Evolutionary conservation across 2,329 filamentous ascomycete species (phyloP).

Genomic region (Colletotrichum noveboracense): DNA sequence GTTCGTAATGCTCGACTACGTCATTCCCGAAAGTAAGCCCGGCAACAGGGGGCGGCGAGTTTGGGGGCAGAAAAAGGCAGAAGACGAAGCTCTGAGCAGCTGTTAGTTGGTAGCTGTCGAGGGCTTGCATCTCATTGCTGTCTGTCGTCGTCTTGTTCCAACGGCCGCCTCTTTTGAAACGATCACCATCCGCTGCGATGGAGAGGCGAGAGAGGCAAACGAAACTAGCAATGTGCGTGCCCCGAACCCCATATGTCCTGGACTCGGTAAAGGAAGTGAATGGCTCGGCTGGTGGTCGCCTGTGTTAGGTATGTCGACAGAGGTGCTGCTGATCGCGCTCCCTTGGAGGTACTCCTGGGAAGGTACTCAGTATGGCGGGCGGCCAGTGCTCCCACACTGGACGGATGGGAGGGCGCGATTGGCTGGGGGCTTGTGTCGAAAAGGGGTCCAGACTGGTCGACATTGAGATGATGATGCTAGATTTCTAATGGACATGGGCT

Average conservation of each 20-base stretch:
- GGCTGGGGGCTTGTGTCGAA: not conserved
- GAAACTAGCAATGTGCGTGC: not conserved
- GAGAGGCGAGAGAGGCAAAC: not conserved
- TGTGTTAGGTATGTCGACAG: not conserved
- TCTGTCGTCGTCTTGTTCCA: not conserved
- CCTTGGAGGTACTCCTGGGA: not conserved
- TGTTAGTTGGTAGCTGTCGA: not conserved
- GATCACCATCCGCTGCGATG: not conserved
- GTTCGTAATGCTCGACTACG: constrained; percentile 14
- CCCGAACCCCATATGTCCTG: not conserved
- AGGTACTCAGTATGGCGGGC: not conserved
- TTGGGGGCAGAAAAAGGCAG: not conserved
- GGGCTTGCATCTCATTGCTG: not conserved
- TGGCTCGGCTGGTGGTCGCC: not conserved
- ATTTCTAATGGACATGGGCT: constrained; percentile 7
- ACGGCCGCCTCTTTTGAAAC: not conserved
- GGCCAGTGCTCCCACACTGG: not conserved
- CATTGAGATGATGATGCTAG: constrained; percentile 18
- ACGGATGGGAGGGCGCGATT: not conserved
- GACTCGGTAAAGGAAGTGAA: not conserved
- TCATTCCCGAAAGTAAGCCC: constrained; percentile 13
- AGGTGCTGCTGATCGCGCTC: not conserved
- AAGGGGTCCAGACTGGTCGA: constrained; percentile 20
- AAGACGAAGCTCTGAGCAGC: not conserved
- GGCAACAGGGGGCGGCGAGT: not conserved